Base-by-base conservation (phyloP, 2,329 filamentous ascomycete genomes). In the Chaetomium sp. region DNA sequence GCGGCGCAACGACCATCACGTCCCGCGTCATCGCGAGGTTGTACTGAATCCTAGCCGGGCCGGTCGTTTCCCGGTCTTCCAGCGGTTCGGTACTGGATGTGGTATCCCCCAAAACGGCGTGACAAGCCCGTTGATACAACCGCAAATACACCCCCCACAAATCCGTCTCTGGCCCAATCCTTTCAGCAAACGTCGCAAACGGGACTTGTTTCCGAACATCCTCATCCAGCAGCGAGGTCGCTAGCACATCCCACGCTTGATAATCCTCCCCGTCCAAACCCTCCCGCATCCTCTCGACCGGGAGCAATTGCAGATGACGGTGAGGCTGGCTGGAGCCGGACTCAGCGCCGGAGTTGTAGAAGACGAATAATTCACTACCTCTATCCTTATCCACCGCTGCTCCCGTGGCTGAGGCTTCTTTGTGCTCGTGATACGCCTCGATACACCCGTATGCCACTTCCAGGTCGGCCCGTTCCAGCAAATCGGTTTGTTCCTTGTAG, bases 261-360 rank as follows among this genome's bases (percentile, higher is more conserved):
- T 57, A 2, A 54, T 61, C 5, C 54, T 53, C 0, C 5, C 58
- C 50, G 0, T 67, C 68, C 5, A 84, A 62, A 0, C 80, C 82
- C 10, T 77, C 76, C 38, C 71, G 75, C 85, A 89, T 89, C 14
- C 75, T 71, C 6, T 79, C 75, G 0, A 88, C 76, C 0, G 85
- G 85, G 3, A 90, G 69, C n/a, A 89, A 76, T 68, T 90, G 87
- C 33, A 90, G 69, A 64, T 90, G 87, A 4, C 87, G 71, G 65
- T 89, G 87, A 10, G 86, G 79, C 67, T 90, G 86, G 61, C 83
- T 87, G 1, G 86, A 85, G 2, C 86, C 87, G 4, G 84, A 88
- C 64, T 85, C 77, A 9, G 76, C 68, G 1, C 87, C 87, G 36
- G 81, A 84, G 69, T 89, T 90, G 76, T 86, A 88, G 66, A 87